Evolutionary conservation across 2,329 filamentous ascomycete genomes (phyloP).

Genomic region (Ascochyta fabae): DNA sequence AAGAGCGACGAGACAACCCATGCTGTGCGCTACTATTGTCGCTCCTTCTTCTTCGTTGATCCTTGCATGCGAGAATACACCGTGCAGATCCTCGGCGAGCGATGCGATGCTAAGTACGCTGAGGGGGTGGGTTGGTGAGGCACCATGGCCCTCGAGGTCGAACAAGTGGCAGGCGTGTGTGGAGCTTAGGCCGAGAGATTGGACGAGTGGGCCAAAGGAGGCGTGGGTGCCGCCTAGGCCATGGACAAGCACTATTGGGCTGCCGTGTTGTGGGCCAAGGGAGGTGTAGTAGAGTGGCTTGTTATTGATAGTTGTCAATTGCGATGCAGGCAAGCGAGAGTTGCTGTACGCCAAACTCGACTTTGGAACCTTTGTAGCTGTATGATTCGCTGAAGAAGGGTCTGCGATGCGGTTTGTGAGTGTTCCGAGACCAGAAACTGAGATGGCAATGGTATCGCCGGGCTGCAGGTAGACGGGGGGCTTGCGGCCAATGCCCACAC

Average conservation of each 20-base stretch:
- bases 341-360: conserved; percentile 16
- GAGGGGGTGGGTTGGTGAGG: conserved; percentile 58
- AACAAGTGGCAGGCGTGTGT: conserved; percentile 52
- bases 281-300: conserved; percentile 53
- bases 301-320: conserved; percentile 48
- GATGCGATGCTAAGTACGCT: conserved; percentile 54
- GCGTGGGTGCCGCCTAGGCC: conserved; percentile 59
- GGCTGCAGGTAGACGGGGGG: conserved; percentile 42
- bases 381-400: conserved; percentile 43
- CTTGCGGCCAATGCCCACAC: conserved; percentile 50
- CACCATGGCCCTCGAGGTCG: conserved; percentile 64
- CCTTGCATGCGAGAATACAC: conserved; percentile 47
- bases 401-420: conserved; percentile 48
- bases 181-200: conserved; percentile 38
- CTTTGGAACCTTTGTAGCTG: conserved; percentile 30
- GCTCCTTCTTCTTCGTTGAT: conserved; percentile 33
- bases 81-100: conserved; percentile 53
- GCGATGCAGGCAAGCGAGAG: conserved; percentile 37
- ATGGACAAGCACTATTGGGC: conserved; percentile 60
- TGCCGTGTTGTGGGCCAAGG: conserved; percentile 27
- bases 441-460: conserved; percentile 33
- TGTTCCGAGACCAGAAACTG: conserved; percentile 35
- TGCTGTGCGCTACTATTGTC: conserved; percentile 59
- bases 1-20: conserved; percentile 59
- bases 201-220: conserved; percentile 56